Evolutionary conservation across 1,139 yeast species (phyloP).

Genomic region (Scheffersomyces stambukii): DNA sequence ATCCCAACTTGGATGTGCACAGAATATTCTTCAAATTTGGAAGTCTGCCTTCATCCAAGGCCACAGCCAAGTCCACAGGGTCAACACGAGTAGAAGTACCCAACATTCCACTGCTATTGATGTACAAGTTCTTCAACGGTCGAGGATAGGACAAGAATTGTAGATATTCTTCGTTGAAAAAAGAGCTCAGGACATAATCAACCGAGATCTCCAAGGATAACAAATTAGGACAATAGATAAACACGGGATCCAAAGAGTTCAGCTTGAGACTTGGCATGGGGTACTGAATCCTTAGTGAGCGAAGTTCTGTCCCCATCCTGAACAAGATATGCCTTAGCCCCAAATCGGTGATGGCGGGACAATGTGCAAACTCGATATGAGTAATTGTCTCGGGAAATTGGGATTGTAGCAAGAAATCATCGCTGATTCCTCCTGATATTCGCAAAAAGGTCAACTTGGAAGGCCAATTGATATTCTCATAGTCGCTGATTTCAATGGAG

Average conservation of each 20-base stretch:
- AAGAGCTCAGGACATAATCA: slow-evolving; percentile 70
- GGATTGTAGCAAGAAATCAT: slow-evolving; percentile 66
- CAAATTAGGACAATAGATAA: slow-evolving; percentile 73
- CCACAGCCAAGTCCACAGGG: slow-evolving; percentile 85
- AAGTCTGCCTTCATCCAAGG: slow-evolving; percentile 71
- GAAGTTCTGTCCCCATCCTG: slow-evolving; percentile 63
- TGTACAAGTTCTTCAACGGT: slow-evolving; percentile 61
- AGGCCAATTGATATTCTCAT: slow-evolving; percentile 68
- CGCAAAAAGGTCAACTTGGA: slow-evolving; percentile 64
- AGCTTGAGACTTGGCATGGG: slow-evolving; percentile 82
- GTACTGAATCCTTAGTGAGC: slow-evolving; percentile 63
- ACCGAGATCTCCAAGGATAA: slow-evolving; percentile 62
- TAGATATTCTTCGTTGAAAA: slow-evolving; percentile 58
- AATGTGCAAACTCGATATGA: slow-evolving; percentile 76
- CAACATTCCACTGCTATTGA: slow-evolving; percentile 84
- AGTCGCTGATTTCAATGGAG: slow-evolving; percentile 70
- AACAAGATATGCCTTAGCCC: slow-evolving; percentile 59
- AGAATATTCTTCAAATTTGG: slow-evolving; percentile 62
- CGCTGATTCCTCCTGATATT: slow-evolving; percentile 85
- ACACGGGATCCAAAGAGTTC: slow-evolving; percentile 68
- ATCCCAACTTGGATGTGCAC: slow-evolving; percentile 76
- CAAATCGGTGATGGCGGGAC: slow-evolving; percentile 67
- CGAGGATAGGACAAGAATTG: slow-evolving; percentile 36
- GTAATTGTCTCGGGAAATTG: slow-evolving; percentile 68
- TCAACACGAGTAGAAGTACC: slow-evolving; percentile 81